These are phyloP conservation scores for Tillandsia leiboldiana DNA, from an alignment of 176 grass and related monocot genomes.

Conservation along the genomic window DNA sequence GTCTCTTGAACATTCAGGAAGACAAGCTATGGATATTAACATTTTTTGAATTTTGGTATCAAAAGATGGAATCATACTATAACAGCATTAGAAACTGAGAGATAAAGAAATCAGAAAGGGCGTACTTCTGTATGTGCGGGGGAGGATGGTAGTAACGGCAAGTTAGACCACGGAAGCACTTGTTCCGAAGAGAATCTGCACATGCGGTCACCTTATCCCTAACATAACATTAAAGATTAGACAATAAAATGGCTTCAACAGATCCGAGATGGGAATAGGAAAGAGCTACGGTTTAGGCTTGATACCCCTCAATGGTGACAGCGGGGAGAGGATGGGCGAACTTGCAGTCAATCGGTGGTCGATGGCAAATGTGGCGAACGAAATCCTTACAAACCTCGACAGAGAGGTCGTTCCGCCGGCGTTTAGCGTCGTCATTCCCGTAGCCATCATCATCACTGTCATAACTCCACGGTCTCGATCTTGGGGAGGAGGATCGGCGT, in stretches of 20 bases:
- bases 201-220: conserved; percentile 77
- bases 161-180: conserved; percentile 43
- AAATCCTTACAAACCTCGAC: conserved; percentile 47
- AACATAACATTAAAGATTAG: conserved; percentile 1
- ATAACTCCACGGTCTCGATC: too few species aligned
- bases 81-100: too few species aligned
- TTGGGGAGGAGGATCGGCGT: too few species aligned
- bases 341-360: conserved; percentile 48
- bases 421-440: too few species aligned
- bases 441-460: too few species aligned
- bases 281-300: neutral
- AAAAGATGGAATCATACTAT: too few species aligned
- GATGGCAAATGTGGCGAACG: conserved; percentile 36
- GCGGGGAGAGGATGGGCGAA: conserved; percentile 53
- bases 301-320: conserved; percentile 43
- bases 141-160: conserved; percentile 72
- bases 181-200: conserved; percentile 51
- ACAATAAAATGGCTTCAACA: neutral
- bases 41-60: too few species aligned
- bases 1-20: too few species aligned
- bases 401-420: too few species aligned
- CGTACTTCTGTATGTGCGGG: conserved; percentile 58
- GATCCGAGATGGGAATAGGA: conserved; percentile 7
- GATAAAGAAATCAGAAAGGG: neutral
- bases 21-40: too few species aligned